Evolutionary conservation across 2,329 filamentous ascomycete species (phyloP).

Genomic region (Sporothrix phasma): DNA sequence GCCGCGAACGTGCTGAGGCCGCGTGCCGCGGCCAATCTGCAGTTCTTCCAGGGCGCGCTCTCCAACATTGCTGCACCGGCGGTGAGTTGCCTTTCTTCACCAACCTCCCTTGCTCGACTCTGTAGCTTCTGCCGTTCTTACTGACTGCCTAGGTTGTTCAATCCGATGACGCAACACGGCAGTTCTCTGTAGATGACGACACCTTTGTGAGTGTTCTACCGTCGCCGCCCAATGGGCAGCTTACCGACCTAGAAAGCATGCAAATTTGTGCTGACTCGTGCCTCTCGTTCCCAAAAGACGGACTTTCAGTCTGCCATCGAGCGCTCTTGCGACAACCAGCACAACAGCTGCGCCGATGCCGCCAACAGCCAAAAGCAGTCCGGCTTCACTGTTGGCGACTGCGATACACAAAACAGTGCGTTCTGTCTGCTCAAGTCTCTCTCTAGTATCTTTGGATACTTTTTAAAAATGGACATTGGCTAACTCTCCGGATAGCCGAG

Average conservation of each 20-base stretch:
- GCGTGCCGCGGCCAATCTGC: constrained; percentile 27
- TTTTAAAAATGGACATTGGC: neutral
- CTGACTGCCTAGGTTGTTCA: constrained; percentile 28
- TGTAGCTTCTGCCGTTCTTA: neutral
- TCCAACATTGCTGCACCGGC: constrained; percentile 30
- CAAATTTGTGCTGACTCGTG: too few species aligned
- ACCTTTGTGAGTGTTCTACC: constrained; percentile 32
- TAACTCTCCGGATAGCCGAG: constrained; percentile 24
- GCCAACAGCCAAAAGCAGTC: constrained; percentile 30
- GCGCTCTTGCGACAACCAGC: constrained; percentile 39
- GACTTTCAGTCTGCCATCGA: constrained; percentile 34
- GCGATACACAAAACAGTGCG: constrained; percentile 37
- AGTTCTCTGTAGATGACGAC: constrained; percentile 34
- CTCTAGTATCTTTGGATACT: too few species aligned
- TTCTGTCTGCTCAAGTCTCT: too few species aligned
- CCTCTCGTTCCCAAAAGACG: constrained; percentile 23
- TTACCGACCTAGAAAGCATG: too few species aligned
- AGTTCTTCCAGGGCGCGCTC: constrained; percentile 32
- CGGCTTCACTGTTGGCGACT: constrained; percentile 33
- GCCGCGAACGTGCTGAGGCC: constrained; percentile 6
- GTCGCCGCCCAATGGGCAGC: neutral
- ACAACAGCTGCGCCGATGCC: constrained; percentile 36
- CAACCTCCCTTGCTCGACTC: neutral
- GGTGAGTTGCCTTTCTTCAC: constrained; percentile 19
- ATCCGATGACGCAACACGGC: constrained; percentile 30